Conservation (phyloP, 345 rosid genomes). For the Hypericum androsaemum region DNA sequence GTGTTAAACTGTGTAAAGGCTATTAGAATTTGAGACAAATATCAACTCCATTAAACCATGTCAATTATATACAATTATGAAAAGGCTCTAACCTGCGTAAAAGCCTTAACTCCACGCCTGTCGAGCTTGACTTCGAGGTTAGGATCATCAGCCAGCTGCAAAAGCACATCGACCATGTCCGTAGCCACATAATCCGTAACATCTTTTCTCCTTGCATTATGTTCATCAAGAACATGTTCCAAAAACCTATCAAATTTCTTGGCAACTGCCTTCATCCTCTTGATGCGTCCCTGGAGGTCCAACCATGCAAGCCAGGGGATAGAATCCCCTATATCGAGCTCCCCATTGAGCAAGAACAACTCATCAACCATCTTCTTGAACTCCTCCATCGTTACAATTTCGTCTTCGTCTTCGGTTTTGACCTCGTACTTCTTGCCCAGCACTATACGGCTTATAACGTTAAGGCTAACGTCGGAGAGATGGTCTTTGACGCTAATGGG, state of each 20-base stretch:
- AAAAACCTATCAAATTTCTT: slow-evolving; percentile 49
- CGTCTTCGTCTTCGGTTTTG: slow-evolving; percentile 8
- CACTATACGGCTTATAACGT: slow-evolving; percentile 56
- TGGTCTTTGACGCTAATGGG: slow-evolving; percentile 31
- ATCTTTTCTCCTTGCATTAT: slow-evolving; percentile 25
- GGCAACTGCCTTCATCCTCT: slow-evolving; percentile 51
- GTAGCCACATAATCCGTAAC: slow-evolving; percentile 32
- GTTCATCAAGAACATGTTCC: slow-evolving; percentile 57
- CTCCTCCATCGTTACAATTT: slow-evolving; percentile 41
- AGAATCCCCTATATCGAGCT: slow-evolving; percentile 54
- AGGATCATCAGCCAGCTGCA: slow-evolving; percentile 55
- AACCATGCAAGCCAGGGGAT: slow-evolving; percentile 51
- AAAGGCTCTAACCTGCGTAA: slow-evolving; percentile 29
- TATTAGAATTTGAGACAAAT: no score
- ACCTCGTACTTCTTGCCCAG: slow-evolving; percentile 51
- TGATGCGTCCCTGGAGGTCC: slow-evolving; percentile 57
- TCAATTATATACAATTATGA: not conserved
- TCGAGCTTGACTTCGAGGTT: slow-evolving; percentile 51
- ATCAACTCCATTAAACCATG: not conserved
- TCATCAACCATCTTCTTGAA: slow-evolving; percentile 64
- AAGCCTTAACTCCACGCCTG: slow-evolving; percentile 50
- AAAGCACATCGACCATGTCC: slow-evolving; percentile 59
- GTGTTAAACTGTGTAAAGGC: no score
- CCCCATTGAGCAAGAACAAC: slow-evolving; percentile 51
- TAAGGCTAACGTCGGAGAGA: slow-evolving; percentile 34